Percentiles rank a stretch among this genome's conserved stretches.
These are phyloP conservation scores for Ballota nigra DNA, from an alignment of 257 asterid species.

Conservation along the genomic window DNA sequence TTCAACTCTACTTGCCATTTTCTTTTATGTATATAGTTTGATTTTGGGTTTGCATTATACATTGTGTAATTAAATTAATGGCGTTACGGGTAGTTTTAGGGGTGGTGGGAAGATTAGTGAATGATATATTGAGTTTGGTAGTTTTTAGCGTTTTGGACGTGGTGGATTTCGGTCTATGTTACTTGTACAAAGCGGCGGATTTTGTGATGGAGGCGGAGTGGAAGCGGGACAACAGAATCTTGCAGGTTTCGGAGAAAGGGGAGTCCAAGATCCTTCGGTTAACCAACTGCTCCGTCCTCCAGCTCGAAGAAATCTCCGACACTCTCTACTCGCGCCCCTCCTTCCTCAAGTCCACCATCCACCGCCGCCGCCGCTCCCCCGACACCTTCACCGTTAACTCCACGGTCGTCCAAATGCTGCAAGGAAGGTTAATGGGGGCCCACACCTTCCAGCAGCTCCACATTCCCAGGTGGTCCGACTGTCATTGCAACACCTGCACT, in stretches of 20 bases:
- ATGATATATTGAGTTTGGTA: conserved; percentile 51
- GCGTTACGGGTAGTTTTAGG: too few relatives aligned
- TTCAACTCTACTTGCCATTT: too few relatives aligned
- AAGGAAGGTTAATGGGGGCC: conserved; percentile 51
- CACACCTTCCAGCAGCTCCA: conserved; percentile 23
- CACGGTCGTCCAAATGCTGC: conserved; percentile 72
- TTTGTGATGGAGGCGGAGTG: conserved; percentile 75
- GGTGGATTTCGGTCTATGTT: conserved; percentile 61
- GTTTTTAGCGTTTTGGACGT: conserved; percentile 58
- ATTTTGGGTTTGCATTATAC: too few relatives aligned
- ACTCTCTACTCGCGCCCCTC: conserved; percentile 79
- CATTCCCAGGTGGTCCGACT: conserved; percentile 85
- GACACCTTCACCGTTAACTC: conserved; percentile 50
- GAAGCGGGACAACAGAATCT: conserved; percentile 58
- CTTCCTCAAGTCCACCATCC: conserved; percentile 39
- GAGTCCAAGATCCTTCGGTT: conserved; percentile 65
- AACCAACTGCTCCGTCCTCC: conserved; percentile 44
- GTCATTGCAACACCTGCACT: conserved; percentile 76
- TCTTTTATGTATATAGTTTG: too few relatives aligned
- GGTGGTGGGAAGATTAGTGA: conserved; percentile 36
- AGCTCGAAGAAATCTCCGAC: conserved; percentile 85
- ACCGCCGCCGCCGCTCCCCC: conserved; percentile 17
- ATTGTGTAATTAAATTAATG: too few relatives aligned
- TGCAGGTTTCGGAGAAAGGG: conserved; percentile 60
- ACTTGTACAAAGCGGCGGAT: conserved; percentile 56